Evolutionary conservation across 371 early-diverging fungal genomes (phyloP).

Genomic region (Apophysomyces ossiformis): DNA sequence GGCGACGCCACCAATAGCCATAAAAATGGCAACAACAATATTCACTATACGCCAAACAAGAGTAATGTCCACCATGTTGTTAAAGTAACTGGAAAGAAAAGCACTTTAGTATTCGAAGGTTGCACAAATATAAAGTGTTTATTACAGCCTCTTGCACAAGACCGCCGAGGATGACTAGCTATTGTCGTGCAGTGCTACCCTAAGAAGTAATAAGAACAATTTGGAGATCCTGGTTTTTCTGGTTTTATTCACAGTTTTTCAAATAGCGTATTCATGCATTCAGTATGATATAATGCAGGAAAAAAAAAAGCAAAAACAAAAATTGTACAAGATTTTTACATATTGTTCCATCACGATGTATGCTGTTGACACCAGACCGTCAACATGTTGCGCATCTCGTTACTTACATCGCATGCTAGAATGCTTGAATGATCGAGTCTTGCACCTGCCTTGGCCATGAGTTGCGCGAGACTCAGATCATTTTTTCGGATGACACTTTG

Average conservation of each 20-base stretch:
- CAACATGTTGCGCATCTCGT: not conserved
- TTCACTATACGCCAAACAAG: conserved; percentile 40
- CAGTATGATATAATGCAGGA: too few species aligned
- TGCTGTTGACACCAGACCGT: not conserved
- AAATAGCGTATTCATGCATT: too few species aligned
- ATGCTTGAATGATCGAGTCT: conserved; percentile 10
- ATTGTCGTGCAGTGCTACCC: too few species aligned
- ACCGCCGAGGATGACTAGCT: too few species aligned
- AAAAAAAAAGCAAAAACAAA: too few species aligned
- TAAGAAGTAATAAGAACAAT: too few species aligned
- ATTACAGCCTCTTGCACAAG: too few species aligned
- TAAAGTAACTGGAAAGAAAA: not conserved
- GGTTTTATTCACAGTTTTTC: too few species aligned
- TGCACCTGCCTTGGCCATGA: conserved; percentile 18
- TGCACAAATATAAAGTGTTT: not conserved
- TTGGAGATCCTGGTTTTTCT: too few species aligned
- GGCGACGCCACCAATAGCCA: conserved; percentile 47
- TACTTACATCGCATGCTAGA: not conserved
- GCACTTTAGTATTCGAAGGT: not conserved
- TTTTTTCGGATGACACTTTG: conserved; percentile 8
- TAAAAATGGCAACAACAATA: conserved; percentile 38
- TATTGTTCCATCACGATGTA: not conserved
- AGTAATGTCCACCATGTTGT: not conserved
- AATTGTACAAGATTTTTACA: too few species aligned
- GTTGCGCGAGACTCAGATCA: not conserved